Evolutionary conservation across 495 filamentous ascomycete genomes (phyloP).

Genomic region (Pyrenula massariospora): DNA sequence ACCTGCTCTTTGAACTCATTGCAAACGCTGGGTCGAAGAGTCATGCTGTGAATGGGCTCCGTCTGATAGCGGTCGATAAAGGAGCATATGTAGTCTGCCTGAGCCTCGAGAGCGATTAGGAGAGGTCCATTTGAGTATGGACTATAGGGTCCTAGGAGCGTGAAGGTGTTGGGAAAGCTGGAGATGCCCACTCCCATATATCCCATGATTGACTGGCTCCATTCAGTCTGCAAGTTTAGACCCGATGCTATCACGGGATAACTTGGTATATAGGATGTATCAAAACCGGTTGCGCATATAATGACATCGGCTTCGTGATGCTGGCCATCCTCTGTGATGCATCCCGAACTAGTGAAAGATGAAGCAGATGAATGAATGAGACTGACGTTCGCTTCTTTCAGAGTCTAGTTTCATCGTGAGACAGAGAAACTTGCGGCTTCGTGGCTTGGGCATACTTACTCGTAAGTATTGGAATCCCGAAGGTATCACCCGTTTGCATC

Average conservation of each 20-base stretch:
- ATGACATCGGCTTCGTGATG: conserved; percentile 30
- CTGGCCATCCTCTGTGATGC: conserved; percentile 38
- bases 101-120: conserved; percentile 30
- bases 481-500: conserved; percentile 15
- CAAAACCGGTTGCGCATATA: conserved; percentile 40
- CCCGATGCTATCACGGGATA: conserved; percentile 28
- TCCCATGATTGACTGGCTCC: conserved; percentile 23
- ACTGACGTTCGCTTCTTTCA: conserved; percentile 6
- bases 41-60: conserved; percentile 1
- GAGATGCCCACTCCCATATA: conserved; percentile 40
- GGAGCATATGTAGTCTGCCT: conserved; percentile 38
- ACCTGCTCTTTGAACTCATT: conserved; percentile 31
- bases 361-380: conserved; percentile 4
- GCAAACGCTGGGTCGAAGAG: conserved; percentile 17
- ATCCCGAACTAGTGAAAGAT: conserved; percentile 30
- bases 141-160: conserved; percentile 4
- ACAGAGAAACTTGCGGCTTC: too few relatives aligned
- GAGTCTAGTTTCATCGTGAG: conserved; percentile 5
- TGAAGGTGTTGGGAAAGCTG: conserved; percentile 46
- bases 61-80: conserved; percentile 16
- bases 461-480: background rate
- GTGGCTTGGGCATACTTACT: background rate
- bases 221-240: conserved; percentile 24
- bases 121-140: conserved; percentile 22
- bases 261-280: conserved; percentile 29